Conservation (phyloP, 371 early-diverging fungal species). For the Mortierella sp. region DNA sequence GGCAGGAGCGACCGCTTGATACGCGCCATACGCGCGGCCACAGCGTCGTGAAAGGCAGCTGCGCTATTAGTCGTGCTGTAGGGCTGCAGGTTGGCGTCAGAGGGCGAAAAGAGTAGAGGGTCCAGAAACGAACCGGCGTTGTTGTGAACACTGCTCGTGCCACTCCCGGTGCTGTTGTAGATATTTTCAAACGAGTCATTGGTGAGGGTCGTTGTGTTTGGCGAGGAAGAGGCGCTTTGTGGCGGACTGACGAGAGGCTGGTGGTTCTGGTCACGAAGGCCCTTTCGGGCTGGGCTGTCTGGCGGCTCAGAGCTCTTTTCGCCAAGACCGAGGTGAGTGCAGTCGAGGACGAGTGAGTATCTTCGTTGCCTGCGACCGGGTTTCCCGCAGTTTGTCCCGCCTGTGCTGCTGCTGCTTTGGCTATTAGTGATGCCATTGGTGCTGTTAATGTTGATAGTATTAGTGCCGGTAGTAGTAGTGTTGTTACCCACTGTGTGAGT, state of each 20-base stretch:
- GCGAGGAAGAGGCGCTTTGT: not conserved
- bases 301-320: constrained; percentile 38
- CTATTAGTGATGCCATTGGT: not conserved
- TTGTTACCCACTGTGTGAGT: constrained; percentile 1
- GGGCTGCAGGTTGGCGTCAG: constrained; percentile 24
- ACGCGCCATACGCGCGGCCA: constrained; percentile 46
- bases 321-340: constrained; percentile 52
- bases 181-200: not conserved
- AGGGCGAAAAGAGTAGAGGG: constrained; percentile 33
- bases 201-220: not conserved
- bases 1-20: constrained; percentile 40
- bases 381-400: not conserved
- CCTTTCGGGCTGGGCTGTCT: constrained; percentile 36
- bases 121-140: constrained; percentile 29
- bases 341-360: constrained; percentile 50
- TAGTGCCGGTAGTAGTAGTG: not conserved
- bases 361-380: constrained; percentile 20
- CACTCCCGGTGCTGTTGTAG: not conserved
- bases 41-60: constrained; percentile 38
- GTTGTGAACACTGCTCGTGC: not conserved
- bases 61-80: constrained; percentile 25
- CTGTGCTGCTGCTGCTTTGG: not conserved
- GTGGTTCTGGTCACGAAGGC: constrained; percentile 32
- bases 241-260: not conserved
- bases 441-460: not conserved